Conservation (phyloP, 495 filamentous ascomycete species). For the Hypoxylon subgilvum region DNA sequence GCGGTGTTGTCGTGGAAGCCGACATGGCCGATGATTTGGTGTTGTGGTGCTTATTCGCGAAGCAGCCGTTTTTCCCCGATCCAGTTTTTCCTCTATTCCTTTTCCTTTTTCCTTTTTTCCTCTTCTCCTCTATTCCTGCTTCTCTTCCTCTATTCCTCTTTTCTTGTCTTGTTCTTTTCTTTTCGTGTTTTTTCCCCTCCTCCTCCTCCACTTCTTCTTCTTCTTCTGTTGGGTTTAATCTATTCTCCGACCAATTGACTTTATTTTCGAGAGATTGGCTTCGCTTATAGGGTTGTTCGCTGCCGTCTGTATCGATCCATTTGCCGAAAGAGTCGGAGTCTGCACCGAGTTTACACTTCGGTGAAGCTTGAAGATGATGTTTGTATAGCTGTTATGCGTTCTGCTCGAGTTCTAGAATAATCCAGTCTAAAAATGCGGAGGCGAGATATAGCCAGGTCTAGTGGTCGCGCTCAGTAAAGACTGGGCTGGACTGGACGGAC, state of each 20-base stretch:
- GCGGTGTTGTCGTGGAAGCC: slow-evolving; percentile 29
- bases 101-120: background rate
- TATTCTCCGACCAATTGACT: no score
- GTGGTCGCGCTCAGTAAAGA: no score
- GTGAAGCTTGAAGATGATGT: no score
- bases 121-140: background rate
- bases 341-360: no score
- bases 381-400: background rate
- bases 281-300: no score
- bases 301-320: no score
- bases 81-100: background rate
- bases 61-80: background rate
- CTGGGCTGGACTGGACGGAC: background rate
- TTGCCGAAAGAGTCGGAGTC: no score
- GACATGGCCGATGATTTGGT: slow-evolving; percentile 16
- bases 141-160: background rate
- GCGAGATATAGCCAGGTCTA: no score
- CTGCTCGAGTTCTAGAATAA: background rate
- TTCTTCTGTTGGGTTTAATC: background rate
- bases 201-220: background rate
- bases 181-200: no score
- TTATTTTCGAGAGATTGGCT: no score
- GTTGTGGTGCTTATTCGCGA: slow-evolving; percentile 7
- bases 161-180: background rate
- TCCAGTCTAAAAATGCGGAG: slow-evolving; percentile 1